phyloP scores from a whole-genome alignment of 2,329 filamentous ascomycete genomes.

The Colletotrichum siamense region DNA sequence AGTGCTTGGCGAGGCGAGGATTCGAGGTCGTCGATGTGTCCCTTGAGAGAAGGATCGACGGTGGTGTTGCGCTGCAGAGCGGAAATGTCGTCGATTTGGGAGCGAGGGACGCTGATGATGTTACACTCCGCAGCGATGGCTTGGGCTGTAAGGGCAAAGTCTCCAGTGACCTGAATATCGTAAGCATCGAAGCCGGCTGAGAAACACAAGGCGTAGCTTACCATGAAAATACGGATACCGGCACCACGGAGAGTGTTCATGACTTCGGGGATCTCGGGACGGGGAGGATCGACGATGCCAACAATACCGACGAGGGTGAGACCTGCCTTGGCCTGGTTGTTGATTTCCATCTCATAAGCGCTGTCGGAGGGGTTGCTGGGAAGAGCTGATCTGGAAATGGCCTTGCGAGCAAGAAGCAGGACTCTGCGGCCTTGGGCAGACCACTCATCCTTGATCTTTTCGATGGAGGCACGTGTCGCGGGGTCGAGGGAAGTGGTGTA shows the following conservation, averaged over 20 bases:
- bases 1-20: slow-evolving; percentile 51
- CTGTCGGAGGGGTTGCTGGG: slow-evolving; percentile 2
- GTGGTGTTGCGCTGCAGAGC: slow-evolving; percentile 49
- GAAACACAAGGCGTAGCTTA: slow-evolving; percentile 28
- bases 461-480: slow-evolving; percentile 50
- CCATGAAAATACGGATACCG: slow-evolving; percentile 81
- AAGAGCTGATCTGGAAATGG: slow-evolving; percentile 41
- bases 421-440: slow-evolving; percentile 72
- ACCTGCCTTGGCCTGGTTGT: slow-evolving; percentile 57
- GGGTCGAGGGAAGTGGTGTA: slow-evolving; percentile 54
- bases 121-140: slow-evolving; percentile 77
- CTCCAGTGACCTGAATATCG: slow-evolving; percentile 66
- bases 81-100: slow-evolving; percentile 56
- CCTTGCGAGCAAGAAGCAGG: slow-evolving; percentile 69
- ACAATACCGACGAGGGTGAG: slow-evolving; percentile 77
- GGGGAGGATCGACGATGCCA: slow-evolving; percentile 79
- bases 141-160: slow-evolving; percentile 76
- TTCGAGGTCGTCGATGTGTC: slow-evolving; percentile 16
- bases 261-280: slow-evolving; percentile 72
- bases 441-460: slow-evolving; percentile 70
- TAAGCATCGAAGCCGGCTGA: neutral
- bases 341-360: slow-evolving; percentile 62
- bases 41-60: slow-evolving; percentile 22
- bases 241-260: slow-evolving; percentile 71
- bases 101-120: slow-evolving; percentile 63